Evolutionary conservation across 1,139 yeast genomes (phyloP).

Genomic region (Kodamaea arcana): DNA sequence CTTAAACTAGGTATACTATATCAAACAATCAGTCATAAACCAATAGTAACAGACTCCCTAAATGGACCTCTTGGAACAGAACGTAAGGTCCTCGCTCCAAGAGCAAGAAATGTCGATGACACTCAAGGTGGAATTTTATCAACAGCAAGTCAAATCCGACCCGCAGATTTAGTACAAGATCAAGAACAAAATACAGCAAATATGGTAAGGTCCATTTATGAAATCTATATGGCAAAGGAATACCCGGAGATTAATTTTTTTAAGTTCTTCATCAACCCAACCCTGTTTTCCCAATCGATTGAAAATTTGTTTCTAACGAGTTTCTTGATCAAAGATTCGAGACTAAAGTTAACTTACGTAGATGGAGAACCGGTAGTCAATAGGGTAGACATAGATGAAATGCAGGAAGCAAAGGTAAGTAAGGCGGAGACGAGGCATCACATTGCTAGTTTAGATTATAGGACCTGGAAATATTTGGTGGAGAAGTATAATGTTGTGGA

Average conservation of each 20-base stretch:
- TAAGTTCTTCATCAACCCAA: slow-evolving; percentile 67
- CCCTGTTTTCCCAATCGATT: slow-evolving; percentile 71
- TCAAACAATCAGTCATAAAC: slow-evolving; percentile 42
- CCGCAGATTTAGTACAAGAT: slow-evolving; percentile 46
- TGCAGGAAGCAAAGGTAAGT: slow-evolving; percentile 11
- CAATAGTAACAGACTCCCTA: slow-evolving; percentile 56
- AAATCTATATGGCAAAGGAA: slow-evolving; percentile 28
- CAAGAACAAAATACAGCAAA: slow-evolving; percentile 56
- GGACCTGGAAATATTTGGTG: slow-evolving; percentile 58
- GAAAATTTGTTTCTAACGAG: slow-evolving; percentile 83
- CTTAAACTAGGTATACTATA: slow-evolving; percentile 54
- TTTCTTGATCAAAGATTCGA: slow-evolving; percentile 73
- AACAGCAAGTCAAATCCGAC: slow-evolving; percentile 53
- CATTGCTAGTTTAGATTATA: slow-evolving; percentile 65
- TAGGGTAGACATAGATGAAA: slow-evolving; percentile 14
- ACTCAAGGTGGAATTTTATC: slow-evolving; percentile 32
- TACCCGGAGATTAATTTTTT: slow-evolving; percentile 52
- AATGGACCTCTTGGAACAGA: slow-evolving; percentile 73
- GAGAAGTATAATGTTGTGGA: slow-evolving; percentile 48
- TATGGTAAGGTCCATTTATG: slow-evolving; percentile 51
- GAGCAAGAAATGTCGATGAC: slow-evolving; percentile 40
- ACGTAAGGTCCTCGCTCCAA: slow-evolving; percentile 37
- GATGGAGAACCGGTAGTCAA: slow-evolving; percentile 31
- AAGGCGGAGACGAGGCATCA: slow-evolving; percentile 45
- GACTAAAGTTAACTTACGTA: slow-evolving; percentile 48